Percentiles rank a stretch among this genome's conserved stretches.
Evolutionary conservation across 345 rosid species (phyloP).

Genomic region (Populus simonii): DNA sequence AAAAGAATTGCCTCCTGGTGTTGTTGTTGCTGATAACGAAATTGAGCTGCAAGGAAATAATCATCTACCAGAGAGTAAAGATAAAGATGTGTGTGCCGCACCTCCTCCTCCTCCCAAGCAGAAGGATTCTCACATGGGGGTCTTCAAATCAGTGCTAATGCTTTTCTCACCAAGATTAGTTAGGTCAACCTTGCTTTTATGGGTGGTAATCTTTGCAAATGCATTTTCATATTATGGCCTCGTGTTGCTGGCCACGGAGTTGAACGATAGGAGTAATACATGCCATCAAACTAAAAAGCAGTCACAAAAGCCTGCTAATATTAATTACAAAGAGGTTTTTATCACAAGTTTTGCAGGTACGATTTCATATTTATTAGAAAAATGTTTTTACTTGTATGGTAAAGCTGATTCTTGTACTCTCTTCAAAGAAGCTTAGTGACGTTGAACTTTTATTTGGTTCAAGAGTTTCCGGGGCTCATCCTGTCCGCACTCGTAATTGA

Average conservation of each 20-base stretch:
- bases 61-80: conserved; percentile 35
- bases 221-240: conserved; percentile 87
- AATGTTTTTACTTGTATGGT: neutral
- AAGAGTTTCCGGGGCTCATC: conserved; percentile 69
- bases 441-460: neutral
- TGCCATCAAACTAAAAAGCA: conserved; percentile 34
- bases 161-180: conserved; percentile 71
- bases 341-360: conserved; percentile 87
- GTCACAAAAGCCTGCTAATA: conserved; percentile 32
- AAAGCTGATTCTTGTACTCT: neutral
- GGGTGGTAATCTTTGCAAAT: conserved; percentile 83
- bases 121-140: conserved; percentile 37
- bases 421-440: conserved; percentile 9
- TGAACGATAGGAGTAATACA: conserved; percentile 45
- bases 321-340: conserved; percentile 69
- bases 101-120: conserved; percentile 20
- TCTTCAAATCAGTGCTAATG: conserved; percentile 36
- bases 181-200: conserved; percentile 71
- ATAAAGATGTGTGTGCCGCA: neutral
- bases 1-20: conserved; percentile 58
- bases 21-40: conserved; percentile 57
- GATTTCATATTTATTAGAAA: neutral
- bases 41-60: conserved; percentile 35
- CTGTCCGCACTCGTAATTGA: conserved; percentile 73
- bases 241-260: conserved; percentile 85